phyloP scores from a whole-genome alignment of 176 grass and related monocot genomes.

The Elymus sibiricus region DNA sequence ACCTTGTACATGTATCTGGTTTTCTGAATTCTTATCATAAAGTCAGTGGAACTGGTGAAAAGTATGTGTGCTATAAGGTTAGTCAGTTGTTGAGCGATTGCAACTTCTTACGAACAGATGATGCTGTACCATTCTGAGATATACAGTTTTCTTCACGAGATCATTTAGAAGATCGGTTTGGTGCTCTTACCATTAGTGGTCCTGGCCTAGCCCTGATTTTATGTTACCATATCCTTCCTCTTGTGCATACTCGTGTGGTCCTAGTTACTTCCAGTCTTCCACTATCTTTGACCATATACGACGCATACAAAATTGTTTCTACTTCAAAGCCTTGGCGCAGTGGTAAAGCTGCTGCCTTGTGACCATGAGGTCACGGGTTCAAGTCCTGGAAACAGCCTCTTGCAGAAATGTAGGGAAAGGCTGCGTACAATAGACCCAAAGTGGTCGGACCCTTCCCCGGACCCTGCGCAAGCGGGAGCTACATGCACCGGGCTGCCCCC shows the following conservation, averaged over 20 bases:
- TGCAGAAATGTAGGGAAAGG: too few relatives aligned
- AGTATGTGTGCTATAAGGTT: conserved; percentile 43
- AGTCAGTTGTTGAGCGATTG: neutral
- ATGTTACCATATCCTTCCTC: neutral
- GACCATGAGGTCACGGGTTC: too few relatives aligned
- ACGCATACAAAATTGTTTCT: neutral
- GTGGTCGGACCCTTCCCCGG: too few relatives aligned
- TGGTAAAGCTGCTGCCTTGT: too few relatives aligned
- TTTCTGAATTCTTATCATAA: conserved; percentile 20
- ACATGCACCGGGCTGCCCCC: too few relatives aligned
- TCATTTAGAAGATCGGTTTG: neutral
- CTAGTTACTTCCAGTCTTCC: neutral
- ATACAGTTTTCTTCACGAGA: neutral
- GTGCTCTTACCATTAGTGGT: neutral
- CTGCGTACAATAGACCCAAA: too few relatives aligned
- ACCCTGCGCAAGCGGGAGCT: too few relatives aligned
- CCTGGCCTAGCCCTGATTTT: neutral
- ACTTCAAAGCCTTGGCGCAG: too few relatives aligned
- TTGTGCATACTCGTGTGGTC: neutral
- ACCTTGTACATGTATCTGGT: conserved; percentile 55
- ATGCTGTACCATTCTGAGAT: conserved; percentile 4
- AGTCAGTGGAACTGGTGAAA: conserved; percentile 23
- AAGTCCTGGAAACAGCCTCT: too few relatives aligned
- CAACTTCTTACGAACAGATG: neutral
- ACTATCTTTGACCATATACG: neutral